Conservation (phyloP, 2,329 filamentous ascomycete genomes). For the Clonostachys chloroleuca region DNA sequence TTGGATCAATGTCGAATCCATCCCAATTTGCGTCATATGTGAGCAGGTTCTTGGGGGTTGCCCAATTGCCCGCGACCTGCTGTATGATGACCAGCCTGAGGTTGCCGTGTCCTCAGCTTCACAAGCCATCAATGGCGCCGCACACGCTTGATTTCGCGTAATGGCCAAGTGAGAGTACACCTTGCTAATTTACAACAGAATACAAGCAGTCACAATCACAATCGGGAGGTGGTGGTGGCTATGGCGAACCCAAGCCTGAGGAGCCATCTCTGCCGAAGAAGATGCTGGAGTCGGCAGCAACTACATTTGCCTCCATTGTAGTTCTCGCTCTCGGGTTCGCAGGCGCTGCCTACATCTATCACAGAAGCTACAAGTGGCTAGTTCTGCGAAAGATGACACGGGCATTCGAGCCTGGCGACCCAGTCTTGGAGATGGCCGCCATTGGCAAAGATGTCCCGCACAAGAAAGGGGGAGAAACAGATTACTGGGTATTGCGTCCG, state of each 20-base stretch:
- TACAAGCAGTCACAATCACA: no score
- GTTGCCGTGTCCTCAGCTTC: no score
- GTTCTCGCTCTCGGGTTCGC: conserved; percentile 64
- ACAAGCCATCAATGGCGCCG: no score
- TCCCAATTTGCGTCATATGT: no score
- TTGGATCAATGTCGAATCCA: no score
- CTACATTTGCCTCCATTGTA: conserved; percentile 70
- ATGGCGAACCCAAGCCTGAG: neutral
- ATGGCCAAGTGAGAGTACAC: no score
- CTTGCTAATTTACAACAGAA: no score
- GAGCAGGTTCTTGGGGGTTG: no score
- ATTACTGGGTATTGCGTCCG: conserved; percentile 71
- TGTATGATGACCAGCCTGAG: no score
- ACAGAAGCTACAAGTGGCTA: conserved; percentile 81
- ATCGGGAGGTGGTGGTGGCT: no score
- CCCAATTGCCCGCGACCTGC: no score
- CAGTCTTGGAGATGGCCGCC: conserved; percentile 77
- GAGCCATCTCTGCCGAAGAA: conserved; percentile 44
- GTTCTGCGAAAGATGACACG: conserved; percentile 90
- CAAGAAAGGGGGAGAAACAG: conserved; percentile 28
- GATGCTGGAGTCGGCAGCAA: conserved; percentile 71
- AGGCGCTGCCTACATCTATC: conserved; percentile 71
- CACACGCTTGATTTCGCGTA: no score
- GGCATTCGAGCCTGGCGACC: conserved; percentile 89
- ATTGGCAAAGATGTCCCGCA: conserved; percentile 51